phyloP scores from a whole-genome alignment of 1,284 basidiomycete species.

The Cryptococcus deneoformans region DNA sequence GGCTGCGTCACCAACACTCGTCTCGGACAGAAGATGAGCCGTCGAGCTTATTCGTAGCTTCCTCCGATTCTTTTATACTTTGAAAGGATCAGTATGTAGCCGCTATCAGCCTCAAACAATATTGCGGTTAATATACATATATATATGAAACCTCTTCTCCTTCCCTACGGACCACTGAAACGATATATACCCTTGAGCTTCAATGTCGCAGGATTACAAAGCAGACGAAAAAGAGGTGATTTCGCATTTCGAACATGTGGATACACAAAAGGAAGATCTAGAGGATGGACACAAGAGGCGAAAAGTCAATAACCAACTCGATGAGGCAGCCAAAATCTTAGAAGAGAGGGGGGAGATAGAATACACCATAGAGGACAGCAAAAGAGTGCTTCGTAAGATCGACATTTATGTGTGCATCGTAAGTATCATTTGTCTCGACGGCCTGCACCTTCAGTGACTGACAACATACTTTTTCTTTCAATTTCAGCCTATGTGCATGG shows the following conservation, averaged over 20 bases:
- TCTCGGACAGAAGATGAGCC: too few relatives aligned
- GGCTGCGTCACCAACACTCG: too few relatives aligned
- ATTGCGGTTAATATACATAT: background rate
- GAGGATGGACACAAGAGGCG: slow-evolving; percentile 5
- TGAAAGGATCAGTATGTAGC: too few relatives aligned
- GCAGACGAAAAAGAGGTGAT: slow-evolving; percentile 12
- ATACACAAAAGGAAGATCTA: background rate
- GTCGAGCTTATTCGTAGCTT: too few relatives aligned
- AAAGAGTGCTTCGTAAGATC: slow-evolving; percentile 29
- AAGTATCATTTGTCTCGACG: too few relatives aligned
- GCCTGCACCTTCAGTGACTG: too few relatives aligned
- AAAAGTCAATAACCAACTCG: slow-evolving; percentile 22
- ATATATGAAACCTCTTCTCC: background rate
- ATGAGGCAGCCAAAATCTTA: slow-evolving; percentile 35
- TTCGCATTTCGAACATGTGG: slow-evolving; percentile 11
- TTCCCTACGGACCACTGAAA: too few relatives aligned
- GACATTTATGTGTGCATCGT: slow-evolving; percentile 31
- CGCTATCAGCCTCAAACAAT: background rate
- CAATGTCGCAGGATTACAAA: too few relatives aligned
- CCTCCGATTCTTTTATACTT: too few relatives aligned
- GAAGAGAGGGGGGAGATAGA: slow-evolving; percentile 34
- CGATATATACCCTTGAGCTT: too few relatives aligned
- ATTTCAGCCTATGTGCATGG: slow-evolving; percentile 31
- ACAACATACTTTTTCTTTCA: too few relatives aligned
- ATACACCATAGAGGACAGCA: slow-evolving; percentile 29